A percentile compares a stretch with the other conserved stretches of the same genome.
Conservation (phyloP, 345 rosid genomes). For the Hibiscus syriacus region DNA sequence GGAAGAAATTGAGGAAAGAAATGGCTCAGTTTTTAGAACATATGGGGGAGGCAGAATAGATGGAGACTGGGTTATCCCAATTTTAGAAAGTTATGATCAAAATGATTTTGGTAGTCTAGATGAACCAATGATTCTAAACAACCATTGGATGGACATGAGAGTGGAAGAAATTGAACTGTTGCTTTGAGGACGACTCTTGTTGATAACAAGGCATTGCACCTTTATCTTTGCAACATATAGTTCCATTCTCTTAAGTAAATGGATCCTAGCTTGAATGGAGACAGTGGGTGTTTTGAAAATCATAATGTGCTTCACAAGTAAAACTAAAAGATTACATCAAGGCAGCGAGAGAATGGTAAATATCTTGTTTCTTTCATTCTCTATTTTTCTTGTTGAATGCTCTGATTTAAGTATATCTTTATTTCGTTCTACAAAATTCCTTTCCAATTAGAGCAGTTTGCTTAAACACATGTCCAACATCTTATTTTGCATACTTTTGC, state of each 20-base stretch:
- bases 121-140: conserved; percentile 5
- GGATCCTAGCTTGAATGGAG: not conserved
- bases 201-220: not conserved
- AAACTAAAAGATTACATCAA: not conserved
- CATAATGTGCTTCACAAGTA: not conserved
- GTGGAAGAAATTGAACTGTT: too few species aligned
- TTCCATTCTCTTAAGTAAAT: not conserved
- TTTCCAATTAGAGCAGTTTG: not conserved
- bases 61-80: conserved; percentile 50
- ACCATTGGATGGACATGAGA: conserved; percentile 6
- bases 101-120: not conserved
- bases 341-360: not conserved
- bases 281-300: not conserved
- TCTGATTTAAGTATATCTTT: not conserved
- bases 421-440: not conserved
- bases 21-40: conserved; percentile 15
- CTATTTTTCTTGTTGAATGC: not conserved
- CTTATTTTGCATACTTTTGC: not conserved
- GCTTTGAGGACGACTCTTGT: too few species aligned
- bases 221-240: not conserved
- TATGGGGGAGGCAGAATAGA: conserved; percentile 28
- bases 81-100: conserved; percentile 22
- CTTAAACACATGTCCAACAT: not conserved
- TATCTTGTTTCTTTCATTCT: not conserved
- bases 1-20: conserved; percentile 19